These are phyloP conservation scores for Arabidopsis thaliana DNA, from an alignment of 345 rosid species.

Conservation along the genomic window DNA sequence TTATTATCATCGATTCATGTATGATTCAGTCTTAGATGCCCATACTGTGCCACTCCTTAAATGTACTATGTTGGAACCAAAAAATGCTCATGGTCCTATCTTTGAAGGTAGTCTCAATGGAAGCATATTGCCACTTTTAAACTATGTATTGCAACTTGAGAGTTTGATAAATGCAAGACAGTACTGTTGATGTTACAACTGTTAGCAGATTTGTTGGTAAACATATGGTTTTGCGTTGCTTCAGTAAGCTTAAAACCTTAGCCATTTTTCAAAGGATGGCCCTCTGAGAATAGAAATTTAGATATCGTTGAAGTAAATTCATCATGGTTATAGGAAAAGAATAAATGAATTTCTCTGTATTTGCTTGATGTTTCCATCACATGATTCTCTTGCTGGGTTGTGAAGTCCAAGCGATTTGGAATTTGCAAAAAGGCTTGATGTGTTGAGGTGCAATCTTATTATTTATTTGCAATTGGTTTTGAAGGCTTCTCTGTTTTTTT, in stretches of 20 bases:
- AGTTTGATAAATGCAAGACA: slow-evolving; percentile 15
- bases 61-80: slow-evolving; percentile 8
- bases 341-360: background rate
- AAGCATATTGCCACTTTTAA: slow-evolving; percentile 24
- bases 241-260: background rate
- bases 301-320: slow-evolving; percentile 16
- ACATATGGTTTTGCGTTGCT: slow-evolving; percentile 21
- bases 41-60: slow-evolving; percentile 20
- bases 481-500: slow-evolving; percentile 26
- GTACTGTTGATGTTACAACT: slow-evolving; percentile 24
- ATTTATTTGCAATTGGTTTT: background rate
- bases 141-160: slow-evolving; percentile 22
- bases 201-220: slow-evolving; percentile 20
- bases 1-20: slow-evolving; percentile 1
- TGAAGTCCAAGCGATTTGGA: slow-evolving; percentile 7
- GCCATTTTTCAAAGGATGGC: slow-evolving; percentile 8
- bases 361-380: slow-evolving; percentile 8
- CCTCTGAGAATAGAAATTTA: slow-evolving; percentile 27
- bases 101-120: slow-evolving; percentile 5
- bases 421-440: background rate
- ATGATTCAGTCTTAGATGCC: slow-evolving; percentile 14
- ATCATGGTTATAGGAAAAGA: slow-evolving; percentile 4
- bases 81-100: slow-evolving; percentile 5
- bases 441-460: background rate
- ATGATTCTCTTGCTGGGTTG: slow-evolving; percentile 14